Percentiles rank a stretch among this genome's conserved stretches.
Evolutionary conservation across 2,329 filamentous ascomycete genomes (phyloP).

Genomic region (Aspergillus sp.): DNA sequence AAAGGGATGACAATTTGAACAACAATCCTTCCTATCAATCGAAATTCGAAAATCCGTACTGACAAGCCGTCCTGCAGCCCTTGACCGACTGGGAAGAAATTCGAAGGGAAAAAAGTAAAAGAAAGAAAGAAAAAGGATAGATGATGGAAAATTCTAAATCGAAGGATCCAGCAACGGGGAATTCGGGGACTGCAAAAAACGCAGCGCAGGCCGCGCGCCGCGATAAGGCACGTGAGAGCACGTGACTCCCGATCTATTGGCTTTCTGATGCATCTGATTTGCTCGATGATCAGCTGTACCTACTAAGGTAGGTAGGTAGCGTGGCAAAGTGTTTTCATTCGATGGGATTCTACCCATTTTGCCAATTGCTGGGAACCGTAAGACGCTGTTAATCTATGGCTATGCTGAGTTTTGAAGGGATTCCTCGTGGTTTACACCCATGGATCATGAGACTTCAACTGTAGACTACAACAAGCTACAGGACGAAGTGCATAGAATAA

Average conservation of each 20-base stretch:
- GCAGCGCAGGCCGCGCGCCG: background rate
- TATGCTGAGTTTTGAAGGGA: too few relatives aligned
- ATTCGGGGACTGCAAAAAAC: conserved; percentile 8
- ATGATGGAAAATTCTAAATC: conserved; percentile 15
- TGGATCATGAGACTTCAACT: too few relatives aligned
- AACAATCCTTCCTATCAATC: background rate
- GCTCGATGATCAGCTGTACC: too few relatives aligned
- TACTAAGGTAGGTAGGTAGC: too few relatives aligned
- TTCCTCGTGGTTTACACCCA: too few relatives aligned
- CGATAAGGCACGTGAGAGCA: conserved; percentile 15
- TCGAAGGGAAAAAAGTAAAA: conserved; percentile 13
- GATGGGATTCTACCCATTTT: background rate
- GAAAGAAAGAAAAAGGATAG: conserved; percentile 10
- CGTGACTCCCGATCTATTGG: conserved; percentile 2
- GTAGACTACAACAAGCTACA: too few relatives aligned
- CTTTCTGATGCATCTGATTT: too few relatives aligned
- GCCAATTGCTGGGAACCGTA: too few relatives aligned
- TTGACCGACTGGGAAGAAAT: conserved; percentile 13
- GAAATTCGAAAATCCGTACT: conserved; percentile 8
- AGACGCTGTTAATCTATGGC: too few relatives aligned
- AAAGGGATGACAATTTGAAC: background rate
- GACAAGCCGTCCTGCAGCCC: conserved; percentile 22
- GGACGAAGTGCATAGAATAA: too few relatives aligned
- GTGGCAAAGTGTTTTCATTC: too few relatives aligned
- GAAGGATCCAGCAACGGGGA: conserved; percentile 5